Evolutionary conservation across 345 rosid species (phyloP).

Genomic region (Clarkia xantiana): DNA sequence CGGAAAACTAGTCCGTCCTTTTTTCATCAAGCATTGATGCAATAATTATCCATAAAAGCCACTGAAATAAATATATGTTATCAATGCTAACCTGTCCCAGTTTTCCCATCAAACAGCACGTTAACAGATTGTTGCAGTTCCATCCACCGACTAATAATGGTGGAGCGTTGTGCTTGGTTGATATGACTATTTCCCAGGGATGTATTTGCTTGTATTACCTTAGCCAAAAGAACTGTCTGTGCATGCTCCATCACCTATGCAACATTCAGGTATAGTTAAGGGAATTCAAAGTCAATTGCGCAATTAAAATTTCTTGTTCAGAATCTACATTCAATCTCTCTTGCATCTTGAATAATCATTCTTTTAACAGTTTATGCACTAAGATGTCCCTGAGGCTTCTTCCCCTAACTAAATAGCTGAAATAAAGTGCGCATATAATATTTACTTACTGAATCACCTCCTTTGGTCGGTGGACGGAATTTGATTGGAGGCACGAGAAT

Average conservation of each 20-base stretch:
- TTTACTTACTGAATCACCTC: conserved; percentile 76
- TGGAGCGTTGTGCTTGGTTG: conserved; percentile 22
- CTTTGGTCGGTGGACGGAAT: conserved; percentile 77
- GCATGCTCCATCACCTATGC: conserved; percentile 61
- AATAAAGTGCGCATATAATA: not conserved
- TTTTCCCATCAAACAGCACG: conserved; percentile 65
- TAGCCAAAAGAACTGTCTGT: conserved; percentile 62
- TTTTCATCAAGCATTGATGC: too few relatives aligned
- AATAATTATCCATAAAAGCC: too few relatives aligned
- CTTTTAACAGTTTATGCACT: too few relatives aligned
- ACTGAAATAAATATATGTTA: too few relatives aligned
- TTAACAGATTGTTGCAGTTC: conserved; percentile 78
- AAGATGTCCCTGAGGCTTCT: not conserved
- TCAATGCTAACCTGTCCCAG: conserved; percentile 41
- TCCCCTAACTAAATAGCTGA: not conserved
- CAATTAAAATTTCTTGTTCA: not conserved
- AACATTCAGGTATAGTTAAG: not conserved
- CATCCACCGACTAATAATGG: conserved; percentile 48
- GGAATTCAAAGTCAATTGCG: too few relatives aligned
- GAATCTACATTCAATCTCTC: not conserved
- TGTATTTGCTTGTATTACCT: conserved; percentile 53
- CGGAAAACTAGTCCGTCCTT: too few relatives aligned
- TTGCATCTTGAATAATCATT: too few relatives aligned
- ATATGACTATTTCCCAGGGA: conserved; percentile 49
- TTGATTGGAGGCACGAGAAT: conserved; percentile 80